Conservation (phyloP, 305 asterid species). For the Solanum aculeatissimum region DNA sequence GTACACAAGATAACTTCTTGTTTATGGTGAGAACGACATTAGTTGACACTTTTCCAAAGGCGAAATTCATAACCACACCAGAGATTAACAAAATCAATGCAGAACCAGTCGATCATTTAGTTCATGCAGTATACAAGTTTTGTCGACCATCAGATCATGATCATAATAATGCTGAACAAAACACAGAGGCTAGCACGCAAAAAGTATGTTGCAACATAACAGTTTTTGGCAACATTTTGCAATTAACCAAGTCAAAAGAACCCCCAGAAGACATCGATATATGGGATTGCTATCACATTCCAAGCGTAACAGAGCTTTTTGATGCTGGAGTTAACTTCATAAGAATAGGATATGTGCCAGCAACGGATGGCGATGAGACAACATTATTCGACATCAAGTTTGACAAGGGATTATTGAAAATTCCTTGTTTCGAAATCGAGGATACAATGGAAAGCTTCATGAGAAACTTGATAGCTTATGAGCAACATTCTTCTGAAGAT, state of each 20-base stretch:
- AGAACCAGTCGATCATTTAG: background rate
- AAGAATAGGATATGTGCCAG: background rate
- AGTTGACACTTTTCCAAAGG: background rate
- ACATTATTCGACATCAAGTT: background rate
- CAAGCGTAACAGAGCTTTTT: background rate
- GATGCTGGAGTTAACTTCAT: background rate
- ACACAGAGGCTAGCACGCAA: background rate
- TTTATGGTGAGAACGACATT: background rate
- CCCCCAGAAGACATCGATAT: too few relatives aligned
- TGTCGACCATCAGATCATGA: background rate
- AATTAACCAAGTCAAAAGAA: background rate
- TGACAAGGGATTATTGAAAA: background rate
- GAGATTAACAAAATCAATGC: background rate
- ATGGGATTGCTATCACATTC: background rate
- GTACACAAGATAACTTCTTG: background rate
- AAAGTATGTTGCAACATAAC: background rate
- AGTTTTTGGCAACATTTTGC: background rate
- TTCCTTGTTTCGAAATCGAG: background rate
- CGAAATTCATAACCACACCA: background rate
- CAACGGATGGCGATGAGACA: background rate
- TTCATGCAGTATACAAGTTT: background rate
- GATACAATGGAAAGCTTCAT: background rate
- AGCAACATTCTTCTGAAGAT: background rate
- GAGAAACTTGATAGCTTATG: background rate
- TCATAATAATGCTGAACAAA: too few relatives aligned